Conservation (phyloP, 2,329 filamentous ascomycete genomes). For the Pyrenochaeta sp. region DNA sequence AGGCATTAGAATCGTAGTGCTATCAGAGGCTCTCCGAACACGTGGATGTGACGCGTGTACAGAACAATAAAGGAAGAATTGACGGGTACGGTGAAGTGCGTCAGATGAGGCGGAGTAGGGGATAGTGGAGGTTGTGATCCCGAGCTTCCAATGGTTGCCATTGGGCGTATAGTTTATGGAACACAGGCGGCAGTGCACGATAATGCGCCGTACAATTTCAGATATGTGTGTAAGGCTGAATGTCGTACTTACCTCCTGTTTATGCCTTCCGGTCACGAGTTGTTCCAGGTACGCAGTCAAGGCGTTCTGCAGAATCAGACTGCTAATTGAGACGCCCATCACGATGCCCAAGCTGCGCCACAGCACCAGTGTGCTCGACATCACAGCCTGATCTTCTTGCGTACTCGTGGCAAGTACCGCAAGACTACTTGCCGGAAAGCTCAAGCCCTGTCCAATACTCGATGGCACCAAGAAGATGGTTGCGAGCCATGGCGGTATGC, state of each 20-base stretch:
- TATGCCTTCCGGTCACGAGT: slow-evolving; percentile 67
- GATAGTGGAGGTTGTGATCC: not conserved
- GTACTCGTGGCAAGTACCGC: slow-evolving; percentile 53
- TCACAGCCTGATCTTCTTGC: slow-evolving; percentile 56
- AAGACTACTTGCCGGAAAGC: slow-evolving; percentile 53
- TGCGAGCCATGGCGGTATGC: slow-evolving; percentile 52
- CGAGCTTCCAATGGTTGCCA: not conserved
- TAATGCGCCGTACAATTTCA: not conserved
- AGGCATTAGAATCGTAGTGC: not conserved
- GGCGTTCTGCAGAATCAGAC: slow-evolving; percentile 76
- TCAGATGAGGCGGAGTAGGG: slow-evolving; percentile 1
- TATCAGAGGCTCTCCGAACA: not conserved
- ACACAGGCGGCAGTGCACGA: not conserved
- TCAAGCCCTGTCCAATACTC: slow-evolving; percentile 53
- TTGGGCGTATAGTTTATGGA: not conserved
- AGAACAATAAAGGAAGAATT: not conserved
- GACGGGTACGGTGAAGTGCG: not conserved
- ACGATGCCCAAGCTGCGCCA: slow-evolving; percentile 77
- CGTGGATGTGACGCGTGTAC: not conserved
- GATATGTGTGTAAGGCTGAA: too few relatives aligned
- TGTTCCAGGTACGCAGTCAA: slow-evolving; percentile 67
- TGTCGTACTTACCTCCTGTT: slow-evolving; percentile 54
- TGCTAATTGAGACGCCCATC: slow-evolving; percentile 75
- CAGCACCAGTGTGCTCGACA: slow-evolving; percentile 73
- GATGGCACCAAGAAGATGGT: slow-evolving; percentile 52